Base-by-base conservation (phyloP, 1,139 yeast species). In the Blastobotrys arbuscula region DNA sequence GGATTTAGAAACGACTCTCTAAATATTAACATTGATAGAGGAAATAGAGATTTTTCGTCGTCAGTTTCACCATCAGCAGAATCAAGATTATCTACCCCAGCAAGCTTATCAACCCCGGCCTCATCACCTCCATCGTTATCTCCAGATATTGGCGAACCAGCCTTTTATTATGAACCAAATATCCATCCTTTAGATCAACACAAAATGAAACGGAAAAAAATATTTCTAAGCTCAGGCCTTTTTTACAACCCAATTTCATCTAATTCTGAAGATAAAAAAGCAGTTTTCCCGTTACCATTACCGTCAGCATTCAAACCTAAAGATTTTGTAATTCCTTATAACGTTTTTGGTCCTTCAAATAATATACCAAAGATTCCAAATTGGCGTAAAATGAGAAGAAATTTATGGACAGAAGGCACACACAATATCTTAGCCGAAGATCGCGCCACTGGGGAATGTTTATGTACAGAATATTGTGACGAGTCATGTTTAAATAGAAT, bases 301-400 rank as follows among this genome's bases (percentile, higher is more conserved):
- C 50, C 47, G 20, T 54, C 53, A 10, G 45, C 57, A 39, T 50
- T 49, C 35, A 37, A 50, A 2, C 47, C 39, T 35, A 42, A 39
- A 28, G 58, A 59, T 39, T 70, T 69, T 51, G 57, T 57, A 30
- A 43, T 69, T 15, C 73, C 73, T 1, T 69, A 59, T 56, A 56
- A 60, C 41, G 56, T 68, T 9, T 69, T 61, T 48, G 63, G 70
- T 49, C 73, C 72, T 3, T 55, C 61, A 2, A 55, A 50, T 2
- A 53, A 58, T 8, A 60, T 58, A 28, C 52, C 59, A 13, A 55
- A 61, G 28, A 55, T 60, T 0, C 44, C 58, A 5, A 55, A 54
- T 24, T 70, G 72, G 73, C 58, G 58, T 20, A 55, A 60, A 5
- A 45, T 68, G 41, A 61, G 57, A 44, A 58, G 54, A 43, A 67